Percentiles rank a stretch among this genome's conserved stretches.
phyloP scores from a whole-genome alignment of 148 eudicot species.

The Rhododendron henanense region DNA sequence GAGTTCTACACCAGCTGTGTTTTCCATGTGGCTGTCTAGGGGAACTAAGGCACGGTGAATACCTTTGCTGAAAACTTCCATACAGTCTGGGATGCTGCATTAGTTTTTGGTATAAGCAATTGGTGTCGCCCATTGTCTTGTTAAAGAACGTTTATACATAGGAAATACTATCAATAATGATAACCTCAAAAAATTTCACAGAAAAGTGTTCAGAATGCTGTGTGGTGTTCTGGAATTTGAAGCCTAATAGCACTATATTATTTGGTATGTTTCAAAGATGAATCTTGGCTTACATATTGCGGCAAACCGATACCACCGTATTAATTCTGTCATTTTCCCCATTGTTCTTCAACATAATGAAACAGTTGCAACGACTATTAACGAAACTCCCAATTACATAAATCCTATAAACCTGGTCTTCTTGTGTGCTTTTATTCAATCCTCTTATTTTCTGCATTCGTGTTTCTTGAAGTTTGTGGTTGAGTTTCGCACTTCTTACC shows the following conservation, averaged over 20 bases:
- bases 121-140: not conserved
- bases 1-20: constrained; percentile 66
- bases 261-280: not conserved
- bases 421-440: not conserved
- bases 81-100: constrained; percentile 72
- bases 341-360: no score
- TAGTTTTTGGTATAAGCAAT: not conserved
- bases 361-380: no score
- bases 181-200: not conserved
- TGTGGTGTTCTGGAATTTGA: not conserved
- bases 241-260: not conserved
- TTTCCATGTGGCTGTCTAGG: constrained; percentile 63
- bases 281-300: not conserved
- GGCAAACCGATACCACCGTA: not conserved
- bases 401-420: not conserved
- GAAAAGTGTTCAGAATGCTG: not conserved
- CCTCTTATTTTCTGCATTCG: not conserved
- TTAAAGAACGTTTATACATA: not conserved
- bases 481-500: not conserved
- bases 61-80: constrained; percentile 96
- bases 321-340: not conserved
- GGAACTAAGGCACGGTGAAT: constrained; percentile 90
- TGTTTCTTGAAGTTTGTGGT: not conserved
- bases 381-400: not conserved
- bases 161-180: not conserved